These are phyloP conservation scores for Phaeophleospora eucalypticola DNA, from an alignment of 2,329 filamentous ascomycete species.

Conservation along the genomic window DNA sequence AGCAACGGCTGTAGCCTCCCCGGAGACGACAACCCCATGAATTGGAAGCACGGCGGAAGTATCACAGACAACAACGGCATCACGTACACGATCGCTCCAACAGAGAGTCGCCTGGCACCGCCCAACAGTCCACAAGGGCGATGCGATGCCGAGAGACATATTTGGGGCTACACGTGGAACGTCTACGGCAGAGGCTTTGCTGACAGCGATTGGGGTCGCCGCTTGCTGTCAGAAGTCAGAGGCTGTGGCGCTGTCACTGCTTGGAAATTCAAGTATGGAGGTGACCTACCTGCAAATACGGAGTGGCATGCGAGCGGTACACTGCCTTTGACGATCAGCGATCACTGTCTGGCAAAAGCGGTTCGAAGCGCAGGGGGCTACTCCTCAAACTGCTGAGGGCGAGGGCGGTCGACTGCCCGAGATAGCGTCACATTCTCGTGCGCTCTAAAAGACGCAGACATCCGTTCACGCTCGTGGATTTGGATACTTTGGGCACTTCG, in stretches of 20 bases:
- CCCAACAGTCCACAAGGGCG: conserved; percentile 1
- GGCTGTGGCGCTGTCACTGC: conserved; percentile 7
- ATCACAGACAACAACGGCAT: conserved; percentile 6
- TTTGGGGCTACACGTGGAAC: conserved; percentile 34
- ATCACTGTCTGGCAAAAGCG: neutral
- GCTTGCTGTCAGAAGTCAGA: neutral
- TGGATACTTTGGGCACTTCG: too few relatives aligned
- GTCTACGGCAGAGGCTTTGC: conserved; percentile 56
- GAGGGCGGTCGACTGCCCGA: too few relatives aligned
- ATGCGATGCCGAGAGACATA: neutral
- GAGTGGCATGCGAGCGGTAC: conserved; percentile 6
- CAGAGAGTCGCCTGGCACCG: neutral
- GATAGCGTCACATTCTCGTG: too few relatives aligned
- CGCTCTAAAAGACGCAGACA: too few relatives aligned
- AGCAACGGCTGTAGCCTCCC: conserved; percentile 6
- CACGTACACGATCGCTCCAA: conserved; percentile 5
- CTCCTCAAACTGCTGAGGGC: neutral
- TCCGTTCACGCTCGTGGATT: too few relatives aligned
- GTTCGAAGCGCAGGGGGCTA: neutral
- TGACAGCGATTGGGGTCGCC: neutral
- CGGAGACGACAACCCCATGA: conserved; percentile 6
- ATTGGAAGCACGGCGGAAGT: conserved; percentile 11
- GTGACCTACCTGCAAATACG: neutral
- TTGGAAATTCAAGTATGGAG: conserved; percentile 5
- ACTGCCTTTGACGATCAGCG: neutral